Evolutionary conservation across 2,329 filamentous ascomycete genomes (phyloP), one percentile per base, ranked within the genome.

Genomic region (Diaporthe vexans): DNA sequence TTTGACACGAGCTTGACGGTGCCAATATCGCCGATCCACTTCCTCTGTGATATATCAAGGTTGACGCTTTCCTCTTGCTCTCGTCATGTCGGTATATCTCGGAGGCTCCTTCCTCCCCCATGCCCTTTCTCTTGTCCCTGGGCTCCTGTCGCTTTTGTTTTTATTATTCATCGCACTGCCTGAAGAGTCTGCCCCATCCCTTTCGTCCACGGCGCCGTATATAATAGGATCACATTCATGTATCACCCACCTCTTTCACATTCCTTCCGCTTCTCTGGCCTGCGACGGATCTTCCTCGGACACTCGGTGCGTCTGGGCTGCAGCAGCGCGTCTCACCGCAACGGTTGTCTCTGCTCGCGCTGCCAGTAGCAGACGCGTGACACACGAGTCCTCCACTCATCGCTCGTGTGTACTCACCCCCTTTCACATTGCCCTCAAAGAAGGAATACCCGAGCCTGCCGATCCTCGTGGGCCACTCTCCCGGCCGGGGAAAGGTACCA

Each of bases 11-110:
- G 54, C 33, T 37, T 37, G 56, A 17, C 51, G 10, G 35, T 74
- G 67, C 58, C 26, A 71, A 46, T 48, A 57, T 71, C 58, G 72
- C 59, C 48, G 63, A 67, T 59, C 58, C 72, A 71, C 72, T 33
- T 54, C 21, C 51, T 68, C 70, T 75, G 43, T 37, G 43, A 51
- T 65, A 58, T 35, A 73, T 65, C 74, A 59, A 71, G 57, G 40
- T 54, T 48, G 46, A 57, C 35, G 43, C 69, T 35, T 59, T 51
- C 51, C 46, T 21, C 54, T 46, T 24, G 56, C 48, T 48, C 58
- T 59, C 48, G 11, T 52, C 26, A 54, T 46, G 54, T 52, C 54
- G 52, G 29, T 59, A 72, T 74, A 72, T 74, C 29, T 74, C 29
- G 58, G 58, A 26, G 52, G 40, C 54, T 59, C 63, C 40, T 26